Evolutionary conservation across 805 yeast genomes (phyloP).

Genomic region (Candida parachauliodes): DNA sequence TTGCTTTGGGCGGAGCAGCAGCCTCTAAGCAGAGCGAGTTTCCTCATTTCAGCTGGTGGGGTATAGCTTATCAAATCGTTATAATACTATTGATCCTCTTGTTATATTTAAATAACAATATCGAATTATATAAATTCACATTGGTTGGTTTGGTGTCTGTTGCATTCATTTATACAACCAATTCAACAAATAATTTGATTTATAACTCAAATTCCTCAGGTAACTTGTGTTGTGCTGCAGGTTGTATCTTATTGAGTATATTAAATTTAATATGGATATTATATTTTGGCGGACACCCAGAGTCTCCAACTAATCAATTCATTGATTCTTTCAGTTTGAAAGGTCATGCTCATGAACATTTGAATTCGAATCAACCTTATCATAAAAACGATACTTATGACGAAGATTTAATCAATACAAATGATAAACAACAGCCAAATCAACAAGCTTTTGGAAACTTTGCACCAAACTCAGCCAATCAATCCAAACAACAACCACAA

Average conservation of each 20-base stretch:
- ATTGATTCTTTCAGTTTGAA: slow-evolving; percentile 76
- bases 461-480: slow-evolving; percentile 25
- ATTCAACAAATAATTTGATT: slow-evolving; percentile 75
- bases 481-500: slow-evolving; percentile 36
- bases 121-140: slow-evolving; percentile 65
- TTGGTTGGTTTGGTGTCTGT: slow-evolving; percentile 57
- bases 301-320: slow-evolving; percentile 80
- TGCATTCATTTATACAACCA: slow-evolving; percentile 81
- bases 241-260: slow-evolving; percentile 79
- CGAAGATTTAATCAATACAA: neutral
- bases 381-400: neutral
- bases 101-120: slow-evolving; percentile 55
- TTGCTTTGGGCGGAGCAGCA: slow-evolving; percentile 84
- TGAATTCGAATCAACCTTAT: slow-evolving; percentile 7
- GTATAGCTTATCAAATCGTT: slow-evolving; percentile 72
- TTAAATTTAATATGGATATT: slow-evolving; percentile 81
- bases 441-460: slow-evolving; percentile 21
- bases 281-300: slow-evolving; percentile 87
- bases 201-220: slow-evolving; percentile 58
- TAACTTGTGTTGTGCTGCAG: slow-evolving; percentile 87
- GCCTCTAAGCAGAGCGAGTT: slow-evolving; percentile 36
- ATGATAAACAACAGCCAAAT: neutral
- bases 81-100: slow-evolving; percentile 49
- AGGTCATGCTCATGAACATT: slow-evolving; percentile 26
- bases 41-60: slow-evolving; percentile 97